These are phyloP conservation scores for Trypethelium eluteriae DNA, from an alignment of 495 filamentous ascomycete genomes.

Conservation along the genomic window DNA sequence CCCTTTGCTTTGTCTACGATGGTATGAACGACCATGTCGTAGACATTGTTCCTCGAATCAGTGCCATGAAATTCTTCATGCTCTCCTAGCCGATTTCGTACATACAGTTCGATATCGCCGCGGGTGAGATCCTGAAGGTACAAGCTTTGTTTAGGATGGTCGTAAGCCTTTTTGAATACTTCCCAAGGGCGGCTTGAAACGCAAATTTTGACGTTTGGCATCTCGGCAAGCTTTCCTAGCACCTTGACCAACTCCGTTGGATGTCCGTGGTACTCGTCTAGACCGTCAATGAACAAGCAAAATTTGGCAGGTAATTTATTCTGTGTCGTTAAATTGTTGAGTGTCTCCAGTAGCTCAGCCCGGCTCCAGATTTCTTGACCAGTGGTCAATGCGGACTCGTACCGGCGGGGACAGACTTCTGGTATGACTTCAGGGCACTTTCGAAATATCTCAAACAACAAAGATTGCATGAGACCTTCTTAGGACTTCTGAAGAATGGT, in stretches of 20 bases:
- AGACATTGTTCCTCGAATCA: not conserved
- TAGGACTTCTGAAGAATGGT: slow-evolving; percentile 10
- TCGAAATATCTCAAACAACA: not conserved
- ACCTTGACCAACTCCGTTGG: not conserved
- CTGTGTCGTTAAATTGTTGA: not conserved
- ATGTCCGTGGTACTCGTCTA: slow-evolving; percentile 12
- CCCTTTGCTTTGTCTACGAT: slow-evolving; percentile 25
- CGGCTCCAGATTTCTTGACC: not conserved
- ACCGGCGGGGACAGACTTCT: not conserved
- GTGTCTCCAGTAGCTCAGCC: not conserved
- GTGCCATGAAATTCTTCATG: not conserved
- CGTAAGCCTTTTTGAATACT: not conserved
- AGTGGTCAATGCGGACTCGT: not conserved
- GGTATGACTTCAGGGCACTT: not conserved
- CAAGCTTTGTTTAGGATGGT: not conserved
- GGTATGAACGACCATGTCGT: not conserved
- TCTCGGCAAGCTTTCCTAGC: not conserved
- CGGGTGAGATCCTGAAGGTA: not conserved
- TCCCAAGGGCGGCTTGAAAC: slow-evolving; percentile 11
- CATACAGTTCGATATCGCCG: slow-evolving; percentile 11
- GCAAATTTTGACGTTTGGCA: slow-evolving; percentile 7
- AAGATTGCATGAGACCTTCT: slow-evolving; percentile 2
- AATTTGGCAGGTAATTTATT: slow-evolving; percentile 5
- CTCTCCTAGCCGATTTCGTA: not conserved
- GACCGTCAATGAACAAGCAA: slow-evolving; percentile 12